Evolutionary conservation across 208 protist species (phyloP).

Genomic region (Trypanosoma lewisi): DNA sequence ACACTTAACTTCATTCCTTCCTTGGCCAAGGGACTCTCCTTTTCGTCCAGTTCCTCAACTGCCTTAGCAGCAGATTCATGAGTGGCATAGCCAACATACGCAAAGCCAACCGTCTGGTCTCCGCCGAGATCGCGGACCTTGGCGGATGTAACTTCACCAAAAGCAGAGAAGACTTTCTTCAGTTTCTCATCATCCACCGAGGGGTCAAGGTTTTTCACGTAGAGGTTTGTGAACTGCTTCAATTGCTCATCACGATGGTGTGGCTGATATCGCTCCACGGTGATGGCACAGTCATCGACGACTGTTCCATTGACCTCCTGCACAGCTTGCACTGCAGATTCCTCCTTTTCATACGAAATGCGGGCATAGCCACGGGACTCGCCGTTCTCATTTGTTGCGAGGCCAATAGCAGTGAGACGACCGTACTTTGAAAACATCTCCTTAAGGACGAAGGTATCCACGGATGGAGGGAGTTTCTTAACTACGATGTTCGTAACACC

Average conservation of each 20-base stretch:
- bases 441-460: slow-evolving; percentile 96
- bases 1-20: slow-evolving; percentile 93
- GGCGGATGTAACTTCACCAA: slow-evolving; percentile 95
- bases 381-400: slow-evolving; percentile 90
- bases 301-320: slow-evolving; percentile 85
- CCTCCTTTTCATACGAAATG: slow-evolving; percentile 95
- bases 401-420: slow-evolving; percentile 87
- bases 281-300: slow-evolving; percentile 90
- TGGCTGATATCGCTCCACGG: slow-evolving; percentile 94
- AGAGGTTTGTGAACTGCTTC: slow-evolving; percentile 98
- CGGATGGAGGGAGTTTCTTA: slow-evolving; percentile 95
- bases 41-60: slow-evolving; percentile 87
- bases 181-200: slow-evolving; percentile 93
- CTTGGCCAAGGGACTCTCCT: slow-evolving; percentile 71
- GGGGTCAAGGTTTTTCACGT: slow-evolving; percentile 99
- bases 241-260: slow-evolving; percentile 92
- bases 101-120: slow-evolving; percentile 90
- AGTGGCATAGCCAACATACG: slow-evolving; percentile 96
- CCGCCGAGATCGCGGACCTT: slow-evolving; percentile 95
- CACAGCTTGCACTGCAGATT: slow-evolving; percentile 92
- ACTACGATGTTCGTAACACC: slow-evolving; percentile 98
- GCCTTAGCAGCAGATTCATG: slow-evolving; percentile 91
- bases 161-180: slow-evolving; percentile 91
- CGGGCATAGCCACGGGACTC: slow-evolving; percentile 96
- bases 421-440: slow-evolving; percentile 95